phyloP scores from a whole-genome alignment of 139 green algal species.

The Diplosphaera chodatii region DNA sequence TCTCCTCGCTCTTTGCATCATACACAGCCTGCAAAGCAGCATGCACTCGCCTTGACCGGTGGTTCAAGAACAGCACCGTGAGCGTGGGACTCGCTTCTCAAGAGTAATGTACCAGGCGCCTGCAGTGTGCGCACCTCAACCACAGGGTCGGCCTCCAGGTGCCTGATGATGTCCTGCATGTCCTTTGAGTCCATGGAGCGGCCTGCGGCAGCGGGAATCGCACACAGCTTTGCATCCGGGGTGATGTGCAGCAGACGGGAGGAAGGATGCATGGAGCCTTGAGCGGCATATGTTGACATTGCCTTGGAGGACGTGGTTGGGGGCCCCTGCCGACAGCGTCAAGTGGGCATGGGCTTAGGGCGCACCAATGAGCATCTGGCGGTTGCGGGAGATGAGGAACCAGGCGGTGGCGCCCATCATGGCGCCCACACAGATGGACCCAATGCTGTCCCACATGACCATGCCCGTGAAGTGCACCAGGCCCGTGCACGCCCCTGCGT shows the following conservation, averaged over 20 bases:
- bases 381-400: constrained; percentile 83
- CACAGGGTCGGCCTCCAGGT: constrained; percentile 33
- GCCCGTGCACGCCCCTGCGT: constrained; percentile 13
- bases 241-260: no score
- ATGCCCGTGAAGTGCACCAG: constrained; percentile 46
- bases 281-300: no score
- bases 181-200: constrained; percentile 52
- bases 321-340: no score
- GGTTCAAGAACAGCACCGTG: no score
- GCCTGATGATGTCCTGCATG: constrained; percentile 32
- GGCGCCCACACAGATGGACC: constrained; percentile 72
- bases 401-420: constrained; percentile 77
- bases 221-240: no score
- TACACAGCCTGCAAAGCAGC: constrained; percentile 47
- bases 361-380: constrained; percentile 72
- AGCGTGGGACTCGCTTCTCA: no score
- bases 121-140: constrained; percentile 17
- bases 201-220: constrained; percentile 12
- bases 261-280: no score
- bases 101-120: no score
- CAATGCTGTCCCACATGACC: constrained; percentile 74
- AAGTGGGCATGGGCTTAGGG: background rate
- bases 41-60: background rate
- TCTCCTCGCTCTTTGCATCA: constrained; percentile 83
- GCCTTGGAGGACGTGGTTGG: no score